Base-by-base conservation (phyloP, 306 rosid species). In the Coriaria nepalensis region DNA sequence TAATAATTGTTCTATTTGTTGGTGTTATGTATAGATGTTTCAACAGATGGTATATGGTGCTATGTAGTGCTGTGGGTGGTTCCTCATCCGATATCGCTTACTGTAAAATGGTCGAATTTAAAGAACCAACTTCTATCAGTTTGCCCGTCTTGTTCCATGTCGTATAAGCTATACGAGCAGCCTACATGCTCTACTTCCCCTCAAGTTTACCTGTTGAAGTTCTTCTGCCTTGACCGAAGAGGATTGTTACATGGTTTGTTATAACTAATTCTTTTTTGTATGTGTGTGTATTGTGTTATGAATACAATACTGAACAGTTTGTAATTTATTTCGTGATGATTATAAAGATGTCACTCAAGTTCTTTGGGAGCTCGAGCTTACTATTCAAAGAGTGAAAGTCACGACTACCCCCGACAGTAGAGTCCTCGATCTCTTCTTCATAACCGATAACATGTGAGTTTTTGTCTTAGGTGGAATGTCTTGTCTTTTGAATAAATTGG, bases 11-110 rank as follows among this genome's bases (percentile, higher is more conserved):
- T 20, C 29, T 20, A 32, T 60, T 14, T 53, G 15, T 37, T 51
- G 5, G 7, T 52, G 4, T 49, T 33, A 32, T 41, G 11, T 58
- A 29, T 43, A 80, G 95, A 80, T 55, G 49, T 78, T 50, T 78
- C 92, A 13, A 84, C 92, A 14, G 92, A 75, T 70, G 87, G 95
- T 13, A 57, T 68, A 57, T 84, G 95, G 95, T 84, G 87, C 73
- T 84, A 75, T 68, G n/a, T 80, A 41, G 72, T 84, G 43, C 59
- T 84, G 46, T 80, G 83, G 95, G 76, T 78, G 4, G 60, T 68
- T 66, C 83, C 87, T 47, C 66, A 55, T 59, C 53, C 68, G 20
- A 49, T 57, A 33, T 59, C 72, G 52, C 60, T 69, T 12, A 51
- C 50, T 5, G 62, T 70, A 57, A 71, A 43, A 63, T 74, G 63